A percentile compares a stretch with the other conserved stretches of the same genome.
Evolutionary conservation across 768 basidiomycete species (phyloP).

Genomic region (Clavulina sp.): DNA sequence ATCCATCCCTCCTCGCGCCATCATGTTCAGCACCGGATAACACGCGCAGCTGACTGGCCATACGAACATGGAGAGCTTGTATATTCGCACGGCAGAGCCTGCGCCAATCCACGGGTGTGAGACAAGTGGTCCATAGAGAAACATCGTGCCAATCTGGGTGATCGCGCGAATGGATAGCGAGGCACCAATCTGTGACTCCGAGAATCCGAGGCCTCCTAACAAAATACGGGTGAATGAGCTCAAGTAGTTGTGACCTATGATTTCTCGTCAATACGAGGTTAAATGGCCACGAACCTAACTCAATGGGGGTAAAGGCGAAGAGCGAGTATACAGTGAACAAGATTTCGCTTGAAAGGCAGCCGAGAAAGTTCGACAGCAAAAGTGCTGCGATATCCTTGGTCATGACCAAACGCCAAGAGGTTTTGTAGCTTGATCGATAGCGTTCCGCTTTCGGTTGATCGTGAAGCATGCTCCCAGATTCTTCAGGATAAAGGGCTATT

Average conservation of each 20-base stretch:
- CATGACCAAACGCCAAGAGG: background rate
- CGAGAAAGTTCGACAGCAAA: background rate
- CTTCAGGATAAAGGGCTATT: background rate
- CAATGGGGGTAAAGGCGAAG: slow-evolving; percentile 1
- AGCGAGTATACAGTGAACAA: background rate
- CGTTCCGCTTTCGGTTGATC: too few species aligned
- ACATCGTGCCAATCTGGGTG: background rate
- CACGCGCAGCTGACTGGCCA: background rate
- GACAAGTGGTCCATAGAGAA: background rate
- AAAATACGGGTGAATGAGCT: too few species aligned
- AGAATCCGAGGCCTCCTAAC: background rate
- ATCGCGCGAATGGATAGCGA: background rate
- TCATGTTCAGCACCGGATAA: background rate
- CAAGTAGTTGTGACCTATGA: background rate
- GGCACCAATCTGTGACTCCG: background rate
- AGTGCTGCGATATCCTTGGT: background rate
- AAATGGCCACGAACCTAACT: background rate
- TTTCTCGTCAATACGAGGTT: background rate
- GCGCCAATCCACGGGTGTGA: background rate
- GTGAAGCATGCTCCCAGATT: too few species aligned
- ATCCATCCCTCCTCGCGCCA: background rate
- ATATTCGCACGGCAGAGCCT: background rate
- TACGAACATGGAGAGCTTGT: background rate
- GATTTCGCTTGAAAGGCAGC: background rate
- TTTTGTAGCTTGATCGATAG: background rate